phyloP scores from a whole-genome alignment of 179 eudicot genomes.

The Spinacia oleracea region DNA sequence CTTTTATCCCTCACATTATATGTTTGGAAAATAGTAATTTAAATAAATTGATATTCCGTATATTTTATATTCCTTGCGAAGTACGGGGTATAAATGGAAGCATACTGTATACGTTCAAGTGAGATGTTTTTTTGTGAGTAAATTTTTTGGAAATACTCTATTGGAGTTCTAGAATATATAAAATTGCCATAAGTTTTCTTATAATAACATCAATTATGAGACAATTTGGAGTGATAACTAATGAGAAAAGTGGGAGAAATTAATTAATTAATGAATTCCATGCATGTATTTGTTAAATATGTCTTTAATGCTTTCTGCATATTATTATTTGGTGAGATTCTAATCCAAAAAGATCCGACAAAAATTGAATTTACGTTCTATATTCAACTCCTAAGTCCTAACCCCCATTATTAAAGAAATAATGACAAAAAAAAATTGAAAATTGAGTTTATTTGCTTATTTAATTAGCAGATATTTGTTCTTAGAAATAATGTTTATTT shows the following conservation, averaged over 20 bases:
- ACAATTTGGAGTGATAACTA: constrained; percentile 1
- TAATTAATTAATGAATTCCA: not conserved
- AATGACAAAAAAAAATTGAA: too few relatives aligned
- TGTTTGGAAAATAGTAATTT: too few relatives aligned
- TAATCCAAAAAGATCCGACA: constrained; percentile 6
- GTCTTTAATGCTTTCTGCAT: not conserved
- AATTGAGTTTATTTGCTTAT: too few relatives aligned
- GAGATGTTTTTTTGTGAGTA: too few relatives aligned
- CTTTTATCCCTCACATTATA: too few relatives aligned
- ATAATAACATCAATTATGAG: not conserved
- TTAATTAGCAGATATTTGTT: too few relatives aligned
- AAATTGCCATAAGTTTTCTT: not conserved
- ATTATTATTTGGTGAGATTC: not conserved
- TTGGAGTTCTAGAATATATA: too few relatives aligned
- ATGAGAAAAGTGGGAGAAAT: not conserved
- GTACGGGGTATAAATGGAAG: too few relatives aligned
- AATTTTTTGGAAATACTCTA: too few relatives aligned
- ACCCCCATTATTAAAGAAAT: not conserved
- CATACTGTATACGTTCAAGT: too few relatives aligned
- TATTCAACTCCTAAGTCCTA: not conserved
- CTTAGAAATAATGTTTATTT: too few relatives aligned
- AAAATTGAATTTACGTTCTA: not conserved
- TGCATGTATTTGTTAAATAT: not conserved
- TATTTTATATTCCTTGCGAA: not conserved
- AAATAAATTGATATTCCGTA: not conserved